Conservation (phyloP, 176 grass and related monocot genomes). For the Musa itinerans region DNA sequence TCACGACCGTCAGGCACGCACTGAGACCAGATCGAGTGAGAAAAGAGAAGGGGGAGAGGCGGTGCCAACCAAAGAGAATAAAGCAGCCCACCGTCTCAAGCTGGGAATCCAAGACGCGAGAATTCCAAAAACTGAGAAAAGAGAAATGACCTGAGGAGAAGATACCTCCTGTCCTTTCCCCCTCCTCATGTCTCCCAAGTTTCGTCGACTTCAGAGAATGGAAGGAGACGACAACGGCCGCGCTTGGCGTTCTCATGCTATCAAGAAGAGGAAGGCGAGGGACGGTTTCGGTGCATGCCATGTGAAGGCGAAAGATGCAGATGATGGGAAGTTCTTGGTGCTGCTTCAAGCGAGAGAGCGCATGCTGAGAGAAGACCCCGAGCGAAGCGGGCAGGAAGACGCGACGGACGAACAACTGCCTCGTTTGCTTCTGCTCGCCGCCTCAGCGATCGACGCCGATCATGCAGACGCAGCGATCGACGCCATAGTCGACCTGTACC, state of each 20-base stretch:
- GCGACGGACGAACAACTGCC: conserved; percentile 25
- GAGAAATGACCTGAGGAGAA: too few species aligned
- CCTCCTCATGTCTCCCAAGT: too few species aligned
- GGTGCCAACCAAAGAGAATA: neutral
- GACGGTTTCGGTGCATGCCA: too few species aligned
- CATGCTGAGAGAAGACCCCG: conserved; percentile 6
- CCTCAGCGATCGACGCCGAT: conserved; percentile 25
- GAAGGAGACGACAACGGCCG: conserved; percentile 28
- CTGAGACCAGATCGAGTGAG: too few species aligned
- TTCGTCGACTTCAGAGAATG: conserved; percentile 10
- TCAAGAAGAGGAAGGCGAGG: conserved; percentile 35
- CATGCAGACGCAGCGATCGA: conserved; percentile 29
- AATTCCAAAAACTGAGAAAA: too few species aligned
- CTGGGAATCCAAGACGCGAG: too few species aligned
- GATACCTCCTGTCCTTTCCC: too few species aligned
- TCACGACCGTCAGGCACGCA: too few species aligned
- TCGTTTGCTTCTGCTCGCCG: conserved; percentile 39
- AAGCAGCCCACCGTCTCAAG: neutral
- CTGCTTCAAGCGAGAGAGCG: conserved; percentile 40
- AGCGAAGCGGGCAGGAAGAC: neutral
- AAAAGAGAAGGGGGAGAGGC: too few species aligned
- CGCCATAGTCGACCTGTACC: conserved; percentile 47
- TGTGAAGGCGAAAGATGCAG: too few species aligned
- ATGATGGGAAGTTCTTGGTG: conserved; percentile 6
- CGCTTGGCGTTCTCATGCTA: conserved; percentile 28